Conservation (phyloP, 768 basidiomycete species). For the Brasilioporus rufonigricans region DNA sequence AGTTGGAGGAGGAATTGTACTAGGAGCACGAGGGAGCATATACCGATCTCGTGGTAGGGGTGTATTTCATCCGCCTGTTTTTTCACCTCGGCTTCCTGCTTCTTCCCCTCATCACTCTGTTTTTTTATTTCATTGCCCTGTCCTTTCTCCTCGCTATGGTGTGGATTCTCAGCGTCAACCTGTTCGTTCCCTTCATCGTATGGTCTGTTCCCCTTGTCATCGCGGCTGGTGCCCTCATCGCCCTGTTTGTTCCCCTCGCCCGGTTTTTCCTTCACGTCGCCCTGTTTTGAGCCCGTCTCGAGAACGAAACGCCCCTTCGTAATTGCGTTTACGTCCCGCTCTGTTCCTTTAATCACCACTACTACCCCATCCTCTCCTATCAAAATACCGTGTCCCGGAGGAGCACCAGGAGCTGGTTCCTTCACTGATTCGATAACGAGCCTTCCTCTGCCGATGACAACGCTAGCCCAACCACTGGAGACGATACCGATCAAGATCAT, state of each 20-base stretch:
- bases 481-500: conserved; percentile 35
- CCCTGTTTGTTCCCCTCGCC: background rate
- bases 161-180: background rate
- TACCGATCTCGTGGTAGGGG: conserved; percentile 17
- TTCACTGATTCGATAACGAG: conserved; percentile 14
- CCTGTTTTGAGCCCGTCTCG: background rate
- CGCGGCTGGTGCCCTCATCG: background rate
- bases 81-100: background rate
- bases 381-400: conserved; percentile 32
- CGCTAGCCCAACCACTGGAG: conserved; percentile 28
- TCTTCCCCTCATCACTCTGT: background rate
- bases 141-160: background rate
- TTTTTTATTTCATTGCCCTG: background rate
- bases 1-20: conserved; percentile 34
- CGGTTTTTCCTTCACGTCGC: background rate
- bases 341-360: conserved; percentile 28
- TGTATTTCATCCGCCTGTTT: background rate
- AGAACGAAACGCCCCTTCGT: conserved; percentile 18
- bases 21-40: conserved; percentile 27
- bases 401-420: conserved; percentile 13
- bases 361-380: conserved; percentile 18
- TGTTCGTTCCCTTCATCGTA: background rate
- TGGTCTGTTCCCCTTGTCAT: background rate
- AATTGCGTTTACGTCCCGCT: conserved; percentile 22
- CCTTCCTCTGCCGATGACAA: conserved; percentile 25